Evolutionary conservation across 176 grass and related monocot genomes (phyloP).

Genomic region (Carex myosuroides): DNA sequence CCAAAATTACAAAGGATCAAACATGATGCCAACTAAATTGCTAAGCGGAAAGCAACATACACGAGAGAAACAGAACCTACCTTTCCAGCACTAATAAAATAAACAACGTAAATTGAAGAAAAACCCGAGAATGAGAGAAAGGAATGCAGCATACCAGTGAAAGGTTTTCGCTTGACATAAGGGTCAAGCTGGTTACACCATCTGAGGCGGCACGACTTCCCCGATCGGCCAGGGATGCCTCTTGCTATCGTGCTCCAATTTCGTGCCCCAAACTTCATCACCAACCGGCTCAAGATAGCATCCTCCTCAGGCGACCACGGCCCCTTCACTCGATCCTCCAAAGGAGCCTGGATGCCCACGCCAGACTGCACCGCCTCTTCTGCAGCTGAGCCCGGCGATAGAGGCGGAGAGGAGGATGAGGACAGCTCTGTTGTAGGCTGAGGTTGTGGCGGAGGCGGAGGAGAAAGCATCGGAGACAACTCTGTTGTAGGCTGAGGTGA

Average conservation of each 20-base stretch:
- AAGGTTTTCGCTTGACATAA: constrained; percentile 91
- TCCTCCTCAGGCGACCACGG: constrained; percentile 91
- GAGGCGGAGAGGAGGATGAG: background rate
- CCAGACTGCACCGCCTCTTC: constrained; percentile 24
- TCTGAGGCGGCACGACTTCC: constrained; percentile 93
- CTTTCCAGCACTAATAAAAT: background rate
- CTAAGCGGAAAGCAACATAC: background rate
- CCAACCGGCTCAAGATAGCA: constrained; percentile 48
- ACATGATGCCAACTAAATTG: background rate
- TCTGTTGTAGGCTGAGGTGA: background rate
- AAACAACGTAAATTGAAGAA: background rate
- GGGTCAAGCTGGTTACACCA: constrained; percentile 99
- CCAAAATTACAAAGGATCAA: background rate
- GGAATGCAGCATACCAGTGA: constrained; percentile 55
- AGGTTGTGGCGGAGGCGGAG: background rate
- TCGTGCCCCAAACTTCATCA: constrained; percentile 59
- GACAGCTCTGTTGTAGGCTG: background rate
- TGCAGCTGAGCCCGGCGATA: constrained; percentile 30
- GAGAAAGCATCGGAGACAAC: background rate
- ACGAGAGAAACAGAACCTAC: background rate
- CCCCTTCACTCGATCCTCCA: constrained; percentile 71
- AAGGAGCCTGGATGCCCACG: background rate
- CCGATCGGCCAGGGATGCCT: constrained; percentile 73
- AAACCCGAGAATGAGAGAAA: background rate
- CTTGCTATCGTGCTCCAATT: constrained; percentile 86